Percentiles rank a stretch among this genome's conserved stretches.
These are phyloP conservation scores for Primulina eburnea DNA, from an alignment of 257 asterid genomes.

Conservation along the genomic window DNA sequence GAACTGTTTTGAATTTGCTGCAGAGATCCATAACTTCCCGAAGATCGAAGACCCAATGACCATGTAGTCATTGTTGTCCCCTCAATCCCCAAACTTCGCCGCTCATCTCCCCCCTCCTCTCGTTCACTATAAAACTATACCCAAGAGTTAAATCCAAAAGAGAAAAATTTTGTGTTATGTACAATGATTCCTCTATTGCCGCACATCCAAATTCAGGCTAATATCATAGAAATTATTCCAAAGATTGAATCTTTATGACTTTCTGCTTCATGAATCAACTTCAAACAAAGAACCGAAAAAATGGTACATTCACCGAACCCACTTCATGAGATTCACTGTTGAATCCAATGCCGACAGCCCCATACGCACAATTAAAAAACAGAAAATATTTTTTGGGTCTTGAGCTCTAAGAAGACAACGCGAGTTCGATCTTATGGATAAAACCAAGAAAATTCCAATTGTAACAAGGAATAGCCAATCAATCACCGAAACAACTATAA, in stretches of 20 bases:
- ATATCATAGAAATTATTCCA: not conserved
- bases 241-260: too few species aligned
- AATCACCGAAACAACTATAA: not conserved
- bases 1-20: conserved; percentile 59
- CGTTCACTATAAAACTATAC: too few species aligned
- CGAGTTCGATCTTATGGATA: not conserved
- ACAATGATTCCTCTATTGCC: not conserved
- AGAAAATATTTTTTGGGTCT: not conserved
- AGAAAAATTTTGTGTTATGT: not conserved
- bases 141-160: not conserved
- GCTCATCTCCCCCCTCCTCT: conserved; percentile 34
- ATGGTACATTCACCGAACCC: not conserved
- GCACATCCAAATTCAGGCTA: not conserved
- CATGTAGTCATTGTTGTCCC: conserved; percentile 75
- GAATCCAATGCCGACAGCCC: not conserved
- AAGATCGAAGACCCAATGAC: conserved; percentile 97
- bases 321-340: not conserved
- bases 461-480: not conserved
- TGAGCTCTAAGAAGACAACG: not conserved
- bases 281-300: not conserved
- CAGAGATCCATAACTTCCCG: conserved; percentile 97
- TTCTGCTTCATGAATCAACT: not conserved
- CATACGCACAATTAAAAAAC: not conserved
- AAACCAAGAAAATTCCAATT: not conserved
- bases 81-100: conserved; percentile 41